Evolutionary conservation across 768 basidiomycete species (phyloP).

Genomic region (Amanita exitialis): DNA sequence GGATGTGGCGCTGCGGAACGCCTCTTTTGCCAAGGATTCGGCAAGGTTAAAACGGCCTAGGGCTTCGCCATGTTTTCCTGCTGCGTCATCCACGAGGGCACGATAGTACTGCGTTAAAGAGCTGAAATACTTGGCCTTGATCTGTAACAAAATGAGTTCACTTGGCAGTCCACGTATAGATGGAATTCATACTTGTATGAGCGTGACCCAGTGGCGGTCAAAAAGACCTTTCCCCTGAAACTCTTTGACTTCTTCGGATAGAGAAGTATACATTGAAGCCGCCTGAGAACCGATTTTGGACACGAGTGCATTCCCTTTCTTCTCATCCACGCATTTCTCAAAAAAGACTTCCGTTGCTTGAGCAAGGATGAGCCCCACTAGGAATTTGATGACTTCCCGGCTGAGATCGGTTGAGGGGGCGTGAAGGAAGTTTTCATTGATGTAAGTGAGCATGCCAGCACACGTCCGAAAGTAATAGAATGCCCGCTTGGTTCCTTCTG

Average conservation of each 20-base stretch:
- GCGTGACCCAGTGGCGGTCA: conserved; percentile 86
- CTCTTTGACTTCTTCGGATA: conserved; percentile 92
- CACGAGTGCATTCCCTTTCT: conserved; percentile 71
- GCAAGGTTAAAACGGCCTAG: conserved; percentile 73
- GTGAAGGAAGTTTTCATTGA: conserved; percentile 99
- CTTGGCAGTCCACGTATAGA: not conserved
- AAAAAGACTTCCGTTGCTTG: conserved; percentile 96
- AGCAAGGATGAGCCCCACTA: conserved; percentile 79
- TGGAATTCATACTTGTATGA: conserved; percentile 57
- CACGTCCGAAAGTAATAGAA: conserved; percentile 87
- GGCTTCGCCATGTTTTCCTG: conserved; percentile 79
- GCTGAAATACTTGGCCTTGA: conserved; percentile 85
- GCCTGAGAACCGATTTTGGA: conserved; percentile 80
- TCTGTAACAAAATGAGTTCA: conserved; percentile 28
- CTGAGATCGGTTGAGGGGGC: conserved; percentile 93
- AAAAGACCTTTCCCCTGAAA: conserved; percentile 96
- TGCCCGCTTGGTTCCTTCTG: conserved; percentile 87
- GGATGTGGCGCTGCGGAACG: conserved; percentile 52
- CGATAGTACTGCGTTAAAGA: conserved; percentile 87
- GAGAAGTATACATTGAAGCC: conserved; percentile 66
- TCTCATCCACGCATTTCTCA: conserved; percentile 91
- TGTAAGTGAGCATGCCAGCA: conserved; percentile 96
- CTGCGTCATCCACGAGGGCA: conserved; percentile 62
- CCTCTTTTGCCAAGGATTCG: conserved; percentile 77
- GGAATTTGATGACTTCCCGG: conserved; percentile 89